Evolutionary conservation across 1,284 basidiomycete species (phyloP), one percentile per base, ranked within the genome.

Genomic region (Cutaneotrichosporon sp.): DNA sequence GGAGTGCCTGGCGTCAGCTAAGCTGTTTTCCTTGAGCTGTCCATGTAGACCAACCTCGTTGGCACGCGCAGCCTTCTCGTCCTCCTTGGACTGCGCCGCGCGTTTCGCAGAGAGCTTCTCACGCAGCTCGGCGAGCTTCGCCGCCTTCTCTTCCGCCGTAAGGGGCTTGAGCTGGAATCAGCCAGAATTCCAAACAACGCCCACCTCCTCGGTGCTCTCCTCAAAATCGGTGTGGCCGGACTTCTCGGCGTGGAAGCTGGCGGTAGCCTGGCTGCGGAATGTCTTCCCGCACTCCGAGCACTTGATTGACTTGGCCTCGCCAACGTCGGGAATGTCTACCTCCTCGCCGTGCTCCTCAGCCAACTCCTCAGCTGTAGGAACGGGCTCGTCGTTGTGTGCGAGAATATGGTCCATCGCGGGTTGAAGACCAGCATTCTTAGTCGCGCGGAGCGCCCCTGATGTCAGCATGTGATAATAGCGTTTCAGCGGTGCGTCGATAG

Each of bases 221-320:
- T 94, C 91, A 62, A 97, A 97, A 61, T 90, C 84, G 69, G 90
- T 86, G 69, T 97, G 93, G 0, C 93, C 93, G 59, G 85, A 88
- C 77, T 92, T 93, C 74, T 96, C 90, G 3, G 93, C 93, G 67
- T 97, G 93, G 75, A 86, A 97, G 63, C 87, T 88, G 17, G 93
- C 93, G 11, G 94, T 79, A 2, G 88, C 90, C 6, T 88, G 85
- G 59, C 89, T 90, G 68, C 83, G 85, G 79, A 94, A 93, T 27
- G 83, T 79, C 77, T 94, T 96, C 54, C 85, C 83, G 70, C 90
- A 94, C 63, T 86, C 66, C 46, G 61, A 64, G 47, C 70, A 72
- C 55, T 69, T 71, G 62, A 72, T 68, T 1, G 64, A 68, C 65
- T 65, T 51, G 8, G 47, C 54, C 48, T 59, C 57, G n/a, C 27